A percentile compares a stretch with the other conserved stretches of the same genome.
phyloP scores from a whole-genome alignment of 768 basidiomycete genomes.

The Wakefieldia striispora region DNA sequence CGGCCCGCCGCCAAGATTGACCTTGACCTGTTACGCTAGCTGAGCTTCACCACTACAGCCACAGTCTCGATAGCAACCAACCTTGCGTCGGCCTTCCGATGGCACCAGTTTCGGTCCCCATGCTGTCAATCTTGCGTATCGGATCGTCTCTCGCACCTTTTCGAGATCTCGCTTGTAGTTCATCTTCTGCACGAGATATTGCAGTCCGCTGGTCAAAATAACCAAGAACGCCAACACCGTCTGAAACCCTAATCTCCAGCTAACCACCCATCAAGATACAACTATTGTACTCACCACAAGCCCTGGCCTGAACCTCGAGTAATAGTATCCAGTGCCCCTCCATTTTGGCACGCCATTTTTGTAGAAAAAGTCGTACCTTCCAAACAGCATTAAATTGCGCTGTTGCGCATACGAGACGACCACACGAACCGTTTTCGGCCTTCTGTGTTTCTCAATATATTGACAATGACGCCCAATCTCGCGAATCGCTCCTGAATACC shows the following conservation, averaged over 20 bases:
- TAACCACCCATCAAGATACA: not conserved
- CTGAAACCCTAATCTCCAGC: constrained; percentile 36
- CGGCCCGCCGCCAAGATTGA: constrained; percentile 58
- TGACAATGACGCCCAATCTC: constrained; percentile 81
- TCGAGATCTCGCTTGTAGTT: constrained; percentile 73
- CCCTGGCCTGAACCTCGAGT: constrained; percentile 93
- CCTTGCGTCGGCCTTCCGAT: constrained; percentile 65
- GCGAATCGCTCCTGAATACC: constrained; percentile 87
- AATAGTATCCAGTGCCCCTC: constrained; percentile 97
- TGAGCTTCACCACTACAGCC: constrained; percentile 6
- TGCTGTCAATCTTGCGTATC: constrained; percentile 66
- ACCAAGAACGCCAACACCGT: constrained; percentile 75
- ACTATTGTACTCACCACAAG: constrained; percentile 53
- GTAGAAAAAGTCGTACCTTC: constrained; percentile 89
- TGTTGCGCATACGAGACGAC: not conserved
- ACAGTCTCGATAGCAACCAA: constrained; percentile 26
- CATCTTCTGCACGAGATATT: constrained; percentile 75
- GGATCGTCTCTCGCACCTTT: constrained; percentile 60
- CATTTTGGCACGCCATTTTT: constrained; percentile 97
- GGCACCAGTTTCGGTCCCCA: constrained; percentile 81
- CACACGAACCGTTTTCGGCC: constrained; percentile 68
- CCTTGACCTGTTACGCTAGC: constrained; percentile 54
- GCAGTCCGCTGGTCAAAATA: constrained; percentile 74
- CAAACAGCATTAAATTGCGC: constrained; percentile 1
- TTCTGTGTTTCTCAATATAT: constrained; percentile 76